Conservation (phyloP, 2,329 filamentous ascomycete species). For the Amylocarpus encephaloides region DNA sequence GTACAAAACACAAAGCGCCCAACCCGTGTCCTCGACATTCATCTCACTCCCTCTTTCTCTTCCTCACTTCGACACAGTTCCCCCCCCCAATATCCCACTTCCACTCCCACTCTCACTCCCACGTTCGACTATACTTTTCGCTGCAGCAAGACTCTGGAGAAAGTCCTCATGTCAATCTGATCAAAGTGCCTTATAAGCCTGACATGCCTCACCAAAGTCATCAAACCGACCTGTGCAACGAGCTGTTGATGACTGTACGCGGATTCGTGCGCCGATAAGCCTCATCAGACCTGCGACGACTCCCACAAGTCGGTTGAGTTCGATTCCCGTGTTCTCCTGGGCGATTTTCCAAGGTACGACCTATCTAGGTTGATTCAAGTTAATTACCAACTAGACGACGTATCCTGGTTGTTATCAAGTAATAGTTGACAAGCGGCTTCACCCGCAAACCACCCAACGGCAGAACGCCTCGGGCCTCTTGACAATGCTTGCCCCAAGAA, state of each 20-base stretch:
- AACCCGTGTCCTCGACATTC: too few species aligned
- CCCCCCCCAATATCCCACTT: background rate
- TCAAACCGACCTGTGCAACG: slow-evolving; percentile 12
- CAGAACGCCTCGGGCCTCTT: slow-evolving; percentile 12
- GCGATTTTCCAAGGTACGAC: background rate
- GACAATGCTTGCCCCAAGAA: slow-evolving; percentile 25
- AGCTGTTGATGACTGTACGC: slow-evolving; percentile 13
- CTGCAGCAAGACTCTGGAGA: background rate
- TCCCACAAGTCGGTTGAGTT: too few species aligned
- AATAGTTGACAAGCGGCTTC: slow-evolving; percentile 11
- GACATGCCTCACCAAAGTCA: slow-evolving; percentile 17
- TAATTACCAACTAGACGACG: background rate
- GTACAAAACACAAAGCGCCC: too few species aligned
- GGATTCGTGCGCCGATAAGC: slow-evolving; percentile 11
- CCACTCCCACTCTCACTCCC: background rate
- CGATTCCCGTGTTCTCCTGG: background rate
- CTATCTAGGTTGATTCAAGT: background rate
- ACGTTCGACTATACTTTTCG: background rate
- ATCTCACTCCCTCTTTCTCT: too few species aligned
- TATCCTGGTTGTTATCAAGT: slow-evolving; percentile 14
- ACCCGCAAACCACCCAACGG: slow-evolving; percentile 7
- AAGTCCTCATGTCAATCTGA: background rate
- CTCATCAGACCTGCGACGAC: background rate
- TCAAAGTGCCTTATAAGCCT: slow-evolving; percentile 1
- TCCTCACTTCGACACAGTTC: too few species aligned